phyloP scores from a whole-genome alignment of 495 filamentous ascomycete genomes.

The Penicillium maclennaniae region DNA sequence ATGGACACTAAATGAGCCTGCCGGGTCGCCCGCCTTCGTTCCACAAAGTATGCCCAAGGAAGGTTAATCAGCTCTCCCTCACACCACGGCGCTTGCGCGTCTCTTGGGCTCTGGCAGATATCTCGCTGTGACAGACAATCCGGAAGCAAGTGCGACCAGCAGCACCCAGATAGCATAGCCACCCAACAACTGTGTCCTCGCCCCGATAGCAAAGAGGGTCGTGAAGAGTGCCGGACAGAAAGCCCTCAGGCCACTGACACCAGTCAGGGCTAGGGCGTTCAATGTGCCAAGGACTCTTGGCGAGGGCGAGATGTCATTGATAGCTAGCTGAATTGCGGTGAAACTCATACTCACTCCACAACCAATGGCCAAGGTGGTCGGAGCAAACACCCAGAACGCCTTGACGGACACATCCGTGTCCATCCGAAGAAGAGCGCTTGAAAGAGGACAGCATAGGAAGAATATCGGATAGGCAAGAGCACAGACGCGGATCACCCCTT shows the following conservation, averaged over 20 bases:
- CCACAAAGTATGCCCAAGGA: no score
- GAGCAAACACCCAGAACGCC: slow-evolving; percentile 54
- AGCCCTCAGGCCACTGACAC: slow-evolving; percentile 49
- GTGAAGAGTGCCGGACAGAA: slow-evolving; percentile 59
- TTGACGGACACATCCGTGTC: slow-evolving; percentile 23
- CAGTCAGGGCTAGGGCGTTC: slow-evolving; percentile 59
- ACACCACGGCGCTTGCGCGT: slow-evolving; percentile 1
- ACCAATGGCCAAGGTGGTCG: slow-evolving; percentile 38
- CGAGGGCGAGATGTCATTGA: slow-evolving; percentile 65
- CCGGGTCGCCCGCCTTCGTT: no score
- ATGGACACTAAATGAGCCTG: no score
- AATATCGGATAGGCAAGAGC: slow-evolving; percentile 55
- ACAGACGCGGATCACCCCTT: slow-evolving; percentile 53
- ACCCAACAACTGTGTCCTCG: slow-evolving; percentile 48
- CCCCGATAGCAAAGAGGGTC: slow-evolving; percentile 59
- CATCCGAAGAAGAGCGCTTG: slow-evolving; percentile 49
- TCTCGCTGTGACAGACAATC: slow-evolving; percentile 39
- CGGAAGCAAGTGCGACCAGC: slow-evolving; percentile 43
- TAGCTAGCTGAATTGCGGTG: slow-evolving; percentile 60
- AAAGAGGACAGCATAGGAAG: slow-evolving; percentile 45
- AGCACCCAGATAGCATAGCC: slow-evolving; percentile 68
- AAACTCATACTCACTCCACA: slow-evolving; percentile 66
- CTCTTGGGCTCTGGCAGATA: slow-evolving; percentile 32
- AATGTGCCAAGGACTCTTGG: slow-evolving; percentile 56
- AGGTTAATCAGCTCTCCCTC: neutral